These are phyloP conservation scores for Colletotrichum lupini DNA, from an alignment of 2,329 filamentous ascomycete species.

Conservation along the genomic window DNA sequence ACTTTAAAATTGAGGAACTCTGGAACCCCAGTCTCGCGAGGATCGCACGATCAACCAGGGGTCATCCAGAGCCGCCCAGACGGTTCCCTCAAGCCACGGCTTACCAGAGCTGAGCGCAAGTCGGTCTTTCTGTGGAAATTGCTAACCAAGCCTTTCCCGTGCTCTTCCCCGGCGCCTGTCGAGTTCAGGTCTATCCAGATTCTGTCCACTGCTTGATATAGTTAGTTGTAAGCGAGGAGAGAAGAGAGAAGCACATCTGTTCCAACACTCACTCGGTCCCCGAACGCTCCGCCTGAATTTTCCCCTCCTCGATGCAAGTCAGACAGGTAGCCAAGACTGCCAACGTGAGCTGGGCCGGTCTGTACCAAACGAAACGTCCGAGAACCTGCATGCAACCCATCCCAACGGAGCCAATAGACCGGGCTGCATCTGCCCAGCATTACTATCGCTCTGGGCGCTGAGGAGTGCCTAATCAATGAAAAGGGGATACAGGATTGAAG, in stretches of 20 bases:
- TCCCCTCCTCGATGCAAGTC: not conserved
- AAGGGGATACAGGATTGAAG: not conserved
- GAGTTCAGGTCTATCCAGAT: not conserved
- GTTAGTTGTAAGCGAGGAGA: not conserved
- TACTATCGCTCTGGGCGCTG: not conserved
- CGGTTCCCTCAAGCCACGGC: slow-evolving; percentile 9
- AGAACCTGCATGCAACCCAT: slow-evolving; percentile 6
- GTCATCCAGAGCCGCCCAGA: not conserved
- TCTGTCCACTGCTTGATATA: not conserved
- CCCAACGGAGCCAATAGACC: not conserved
- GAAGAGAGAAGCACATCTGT: not conserved
- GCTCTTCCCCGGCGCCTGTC: not conserved
- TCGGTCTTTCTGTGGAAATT: slow-evolving; percentile 17
- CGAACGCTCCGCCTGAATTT: not conserved
- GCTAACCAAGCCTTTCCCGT: slow-evolving; percentile 6
- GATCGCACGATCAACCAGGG: not conserved
- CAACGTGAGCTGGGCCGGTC: slow-evolving; percentile 6
- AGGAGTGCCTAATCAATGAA: not conserved
- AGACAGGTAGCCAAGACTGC: slow-evolving; percentile 4
- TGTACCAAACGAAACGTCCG: not conserved
- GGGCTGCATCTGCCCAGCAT: not conserved
- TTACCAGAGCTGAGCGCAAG: not conserved
- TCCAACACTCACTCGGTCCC: not conserved
- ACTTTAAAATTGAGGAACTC: not conserved
- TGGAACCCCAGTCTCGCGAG: not conserved